Conservation (phyloP, 108 stramenopile species). For the Stephanodiscus triporus region DNA sequence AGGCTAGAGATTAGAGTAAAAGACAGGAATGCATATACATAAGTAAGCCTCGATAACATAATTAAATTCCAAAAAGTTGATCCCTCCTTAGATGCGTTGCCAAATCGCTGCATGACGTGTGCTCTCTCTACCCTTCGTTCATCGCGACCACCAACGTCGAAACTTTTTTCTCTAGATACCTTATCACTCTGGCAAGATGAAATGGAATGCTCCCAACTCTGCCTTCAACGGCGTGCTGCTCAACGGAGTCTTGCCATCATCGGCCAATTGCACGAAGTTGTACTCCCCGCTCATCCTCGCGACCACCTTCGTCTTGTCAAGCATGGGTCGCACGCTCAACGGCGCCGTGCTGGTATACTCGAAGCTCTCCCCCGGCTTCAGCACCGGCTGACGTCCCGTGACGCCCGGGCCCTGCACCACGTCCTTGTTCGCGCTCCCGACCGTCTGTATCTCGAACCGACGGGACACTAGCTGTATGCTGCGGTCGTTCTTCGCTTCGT, state of each 20-base stretch:
- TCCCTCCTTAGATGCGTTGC: too few species aligned
- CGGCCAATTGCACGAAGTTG: constrained; percentile 77
- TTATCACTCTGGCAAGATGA: constrained; percentile 68
- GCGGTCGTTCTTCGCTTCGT: constrained; percentile 61
- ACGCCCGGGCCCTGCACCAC: constrained; percentile 92
- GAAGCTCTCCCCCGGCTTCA: constrained; percentile 92
- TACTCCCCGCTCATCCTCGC: constrained; percentile 89
- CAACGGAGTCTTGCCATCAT: constrained; percentile 76
- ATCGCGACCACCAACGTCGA: background rate
- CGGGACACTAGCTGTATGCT: constrained; percentile 87
- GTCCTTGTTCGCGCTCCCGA: constrained; percentile 82
- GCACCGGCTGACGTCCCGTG: constrained; percentile 88
- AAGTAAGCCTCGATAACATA: too few species aligned
- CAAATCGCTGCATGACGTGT: too few species aligned
- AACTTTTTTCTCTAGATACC: background rate
- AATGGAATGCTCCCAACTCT: constrained; percentile 88
- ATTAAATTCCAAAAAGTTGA: too few species aligned
- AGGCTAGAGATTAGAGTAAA: too few species aligned
- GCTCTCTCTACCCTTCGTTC: too few species aligned
- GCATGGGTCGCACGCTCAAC: constrained; percentile 76
- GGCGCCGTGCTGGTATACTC: constrained; percentile 92
- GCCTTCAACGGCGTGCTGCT: constrained; percentile 82
- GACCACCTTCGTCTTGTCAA: constrained; percentile 86
- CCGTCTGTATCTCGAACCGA: constrained; percentile 90
- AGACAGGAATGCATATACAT: too few species aligned